Conservation (phyloP, 768 basidiomycete genomes). For the Lentinus brumalis region DNA sequence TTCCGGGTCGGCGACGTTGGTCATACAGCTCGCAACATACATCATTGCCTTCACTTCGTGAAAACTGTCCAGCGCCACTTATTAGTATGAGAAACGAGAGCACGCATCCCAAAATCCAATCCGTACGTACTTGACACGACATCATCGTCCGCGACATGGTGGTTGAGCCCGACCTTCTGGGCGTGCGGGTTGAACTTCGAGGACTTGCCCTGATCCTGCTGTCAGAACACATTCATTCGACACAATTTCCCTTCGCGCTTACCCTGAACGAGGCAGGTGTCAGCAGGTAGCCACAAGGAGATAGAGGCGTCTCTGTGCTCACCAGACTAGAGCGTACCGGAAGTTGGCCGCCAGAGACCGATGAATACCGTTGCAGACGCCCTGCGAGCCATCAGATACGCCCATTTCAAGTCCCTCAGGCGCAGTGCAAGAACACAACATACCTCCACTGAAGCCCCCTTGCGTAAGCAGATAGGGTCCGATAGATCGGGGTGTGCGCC, state of each 20-base stretch:
- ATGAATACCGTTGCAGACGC: conserved; percentile 92
- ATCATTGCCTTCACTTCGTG: conserved; percentile 32
- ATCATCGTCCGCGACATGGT: conserved; percentile 86
- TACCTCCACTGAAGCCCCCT: conserved; percentile 92
- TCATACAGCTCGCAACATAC: conserved; percentile 2
- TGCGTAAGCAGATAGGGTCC: conserved; percentile 89
- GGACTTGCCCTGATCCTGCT: conserved; percentile 71
- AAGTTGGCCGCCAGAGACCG: conserved; percentile 88
- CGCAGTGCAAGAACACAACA: not conserved
- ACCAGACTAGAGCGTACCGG: conserved; percentile 95
- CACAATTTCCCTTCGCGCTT: conserved; percentile 11
- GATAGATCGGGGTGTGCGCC: conserved; percentile 90
- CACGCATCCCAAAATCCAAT: not conserved
- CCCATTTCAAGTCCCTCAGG: not conserved
- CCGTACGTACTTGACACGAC: conserved; percentile 78
- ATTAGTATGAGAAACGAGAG: conserved; percentile 10
- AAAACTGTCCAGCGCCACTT: conserved; percentile 33
- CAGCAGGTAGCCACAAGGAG: conserved; percentile 10
- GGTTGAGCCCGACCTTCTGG: conserved; percentile 87
- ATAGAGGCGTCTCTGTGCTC: conserved; percentile 30
- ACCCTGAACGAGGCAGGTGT: conserved; percentile 18
- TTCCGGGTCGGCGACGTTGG: not conserved
- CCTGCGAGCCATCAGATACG: conserved; percentile 39
- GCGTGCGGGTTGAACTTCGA: conserved; percentile 93
- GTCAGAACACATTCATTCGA: conserved; percentile 11